Percentiles rank a stretch among this genome's conserved stretches.
Conservation (phyloP, 208 protist species). For the Leishmania amazonensis region DNA sequence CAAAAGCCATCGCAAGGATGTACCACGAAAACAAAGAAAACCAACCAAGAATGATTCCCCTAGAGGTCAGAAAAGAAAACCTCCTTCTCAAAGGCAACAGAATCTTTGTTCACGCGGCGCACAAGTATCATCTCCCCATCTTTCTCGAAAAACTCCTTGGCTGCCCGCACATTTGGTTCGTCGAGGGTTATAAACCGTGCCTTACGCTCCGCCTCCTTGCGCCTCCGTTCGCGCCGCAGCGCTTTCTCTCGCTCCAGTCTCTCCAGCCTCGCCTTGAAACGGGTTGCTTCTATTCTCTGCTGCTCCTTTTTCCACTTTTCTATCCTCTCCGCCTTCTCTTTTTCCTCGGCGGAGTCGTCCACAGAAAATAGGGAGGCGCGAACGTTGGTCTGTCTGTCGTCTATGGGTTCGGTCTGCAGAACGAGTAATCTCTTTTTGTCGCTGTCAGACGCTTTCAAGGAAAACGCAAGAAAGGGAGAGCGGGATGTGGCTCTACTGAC, state of each 20-base stretch:
- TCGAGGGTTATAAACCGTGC: conserved; percentile 48
- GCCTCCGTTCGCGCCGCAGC: conserved; percentile 37
- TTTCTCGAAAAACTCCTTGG: conserved; percentile 30
- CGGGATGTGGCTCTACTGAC: background rate
- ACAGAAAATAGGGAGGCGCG: conserved; percentile 22
- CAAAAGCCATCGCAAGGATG: background rate
- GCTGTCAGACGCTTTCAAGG: conserved; percentile 6
- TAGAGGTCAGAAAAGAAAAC: conserved; percentile 52
- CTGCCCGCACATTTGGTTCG: conserved; percentile 42
- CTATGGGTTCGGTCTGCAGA: conserved; percentile 8
- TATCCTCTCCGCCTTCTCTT: conserved; percentile 37
- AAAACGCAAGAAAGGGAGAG: conserved; percentile 15
- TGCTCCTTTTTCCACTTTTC: conserved; percentile 34
- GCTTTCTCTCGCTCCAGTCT: conserved; percentile 38
- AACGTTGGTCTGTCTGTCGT: conserved; percentile 4
- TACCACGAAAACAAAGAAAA: background rate
- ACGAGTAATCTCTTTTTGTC: conserved; percentile 25
- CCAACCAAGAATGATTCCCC: background rate
- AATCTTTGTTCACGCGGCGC: conserved; percentile 51
- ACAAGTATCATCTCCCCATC: conserved; percentile 85
- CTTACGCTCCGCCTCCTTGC: conserved; percentile 47
- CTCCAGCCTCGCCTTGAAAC: conserved; percentile 40
- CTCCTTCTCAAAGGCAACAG: conserved; percentile 69
- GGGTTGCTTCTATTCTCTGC: conserved; percentile 40
- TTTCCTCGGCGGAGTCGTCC: conserved; percentile 61